Conservation (phyloP, 495 filamentous ascomycete species). For the Penicillium longicatenatum region DNA sequence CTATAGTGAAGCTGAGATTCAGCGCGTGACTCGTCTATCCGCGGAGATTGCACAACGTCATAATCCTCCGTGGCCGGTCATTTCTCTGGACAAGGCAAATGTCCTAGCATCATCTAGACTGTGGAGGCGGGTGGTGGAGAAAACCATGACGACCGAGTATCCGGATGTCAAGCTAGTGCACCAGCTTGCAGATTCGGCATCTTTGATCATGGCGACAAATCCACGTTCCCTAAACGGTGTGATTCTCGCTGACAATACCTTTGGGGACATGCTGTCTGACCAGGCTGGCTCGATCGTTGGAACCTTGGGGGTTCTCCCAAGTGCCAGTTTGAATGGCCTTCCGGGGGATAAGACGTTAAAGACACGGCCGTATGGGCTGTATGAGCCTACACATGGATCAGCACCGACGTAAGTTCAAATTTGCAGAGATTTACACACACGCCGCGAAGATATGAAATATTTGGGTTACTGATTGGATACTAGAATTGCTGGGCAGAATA, state of each 20-base stretch:
- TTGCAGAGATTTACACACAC: background rate
- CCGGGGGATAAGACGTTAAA: conserved; percentile 35
- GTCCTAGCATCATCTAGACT: conserved; percentile 52
- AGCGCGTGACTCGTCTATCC: conserved; percentile 49
- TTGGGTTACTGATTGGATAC: background rate
- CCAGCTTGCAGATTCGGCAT: conserved; percentile 53
- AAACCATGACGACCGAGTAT: conserved; percentile 49
- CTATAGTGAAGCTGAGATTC: conserved; percentile 47
- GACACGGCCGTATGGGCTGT: conserved; percentile 40
- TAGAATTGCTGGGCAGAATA: conserved; percentile 41
- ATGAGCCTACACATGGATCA: conserved; percentile 47
- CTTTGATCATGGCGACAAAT: conserved; percentile 51
- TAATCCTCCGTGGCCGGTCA: conserved; percentile 47
- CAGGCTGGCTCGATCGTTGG: conserved; percentile 51
- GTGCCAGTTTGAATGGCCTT: conserved; percentile 51
- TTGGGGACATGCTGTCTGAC: conserved; percentile 56
- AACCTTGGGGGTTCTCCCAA: conserved; percentile 50
- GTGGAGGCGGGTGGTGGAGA: conserved; percentile 48
- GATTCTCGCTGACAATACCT: conserved; percentile 53
- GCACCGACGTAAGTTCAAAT: conserved; percentile 38
- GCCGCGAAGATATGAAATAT: too few relatives aligned
- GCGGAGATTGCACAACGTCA: conserved; percentile 48
- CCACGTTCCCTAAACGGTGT: conserved; percentile 52
- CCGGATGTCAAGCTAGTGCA: conserved; percentile 47
- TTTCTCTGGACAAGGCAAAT: conserved; percentile 54